phyloP scores from a whole-genome alignment of 441 rosid genomes.

The Daphne laureola region DNA sequence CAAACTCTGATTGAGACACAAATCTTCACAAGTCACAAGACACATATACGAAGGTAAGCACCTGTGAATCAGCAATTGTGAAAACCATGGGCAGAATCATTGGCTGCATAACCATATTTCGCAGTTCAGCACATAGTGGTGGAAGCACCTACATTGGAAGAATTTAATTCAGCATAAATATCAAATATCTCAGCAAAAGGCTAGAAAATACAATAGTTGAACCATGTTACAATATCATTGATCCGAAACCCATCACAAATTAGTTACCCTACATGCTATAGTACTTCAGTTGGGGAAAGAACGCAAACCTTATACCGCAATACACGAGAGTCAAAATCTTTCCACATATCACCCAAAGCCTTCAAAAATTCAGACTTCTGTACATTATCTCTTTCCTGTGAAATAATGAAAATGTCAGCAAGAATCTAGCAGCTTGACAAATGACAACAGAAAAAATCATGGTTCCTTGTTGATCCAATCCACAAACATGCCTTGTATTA shows the following conservation, averaged over 20 bases:
- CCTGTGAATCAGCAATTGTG: constrained; percentile 95
- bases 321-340: constrained; percentile 93
- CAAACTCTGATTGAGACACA: too few species aligned
- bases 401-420: constrained; percentile 16
- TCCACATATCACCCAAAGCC: constrained; percentile 99
- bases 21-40: too few species aligned
- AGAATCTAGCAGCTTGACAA: constrained; percentile 2
- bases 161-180: background rate
- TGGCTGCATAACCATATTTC: constrained; percentile 95
- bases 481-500: constrained; percentile 9
- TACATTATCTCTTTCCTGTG: constrained; percentile 95
- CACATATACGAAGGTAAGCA: constrained; percentile 9
- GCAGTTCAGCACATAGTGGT: constrained; percentile 93
- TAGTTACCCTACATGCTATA: background rate
- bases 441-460: constrained; percentile 6
- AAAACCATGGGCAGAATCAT: constrained; percentile 96
- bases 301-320: constrained; percentile 84
- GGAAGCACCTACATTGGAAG: constrained; percentile 72
- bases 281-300: constrained; percentile 12
- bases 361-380: constrained; percentile 97
- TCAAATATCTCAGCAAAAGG: too few species aligned
- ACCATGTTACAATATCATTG: background rate
- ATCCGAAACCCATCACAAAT: background rate
- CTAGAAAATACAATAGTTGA: background rate
- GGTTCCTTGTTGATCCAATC: background rate